Evolutionary conservation across 768 basidiomycete genomes (phyloP), one percentile per base, ranked within the genome.

Genomic region (Auriculariales sp.): DNA sequence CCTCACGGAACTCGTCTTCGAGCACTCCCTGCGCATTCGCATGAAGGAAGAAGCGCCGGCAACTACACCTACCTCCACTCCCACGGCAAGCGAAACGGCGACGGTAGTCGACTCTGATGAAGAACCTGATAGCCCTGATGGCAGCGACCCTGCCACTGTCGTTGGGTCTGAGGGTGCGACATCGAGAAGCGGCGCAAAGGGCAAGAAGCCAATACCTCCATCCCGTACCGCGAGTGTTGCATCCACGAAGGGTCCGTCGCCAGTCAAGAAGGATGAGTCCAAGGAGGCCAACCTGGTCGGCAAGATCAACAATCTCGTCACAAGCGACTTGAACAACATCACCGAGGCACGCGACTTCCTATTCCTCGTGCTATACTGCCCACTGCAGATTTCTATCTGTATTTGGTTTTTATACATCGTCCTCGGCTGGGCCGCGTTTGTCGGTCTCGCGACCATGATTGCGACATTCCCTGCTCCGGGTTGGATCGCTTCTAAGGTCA

Each of bases 301-400:
- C 9, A 83, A 77, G 59, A 79, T 89, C 59, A 88, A 82, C 60
- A 88, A 85, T 49, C 64, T 87, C 4, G 74, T 84, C 29, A 78
- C 83, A 6, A 78, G 79, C 1, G 85, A 89, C 61, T 56, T 75
- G 14, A 61, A 63, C 17, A 63, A 68, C 50, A 60, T 69, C 27
- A 57, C 64, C 12, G 64, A 67, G 27, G 68, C 63, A 39, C 53
- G 66, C n/a, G 65, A 68, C 52, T 53, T 70, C 47, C 54, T 67
- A 28, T 53, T 68, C 30, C 52, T 66, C 24, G 50, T 47, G 17
- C 25, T 51, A 9, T 51, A 46, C 45, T 25, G 49, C 7, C 58
- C 58, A 5, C 52, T 70, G 12, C 64, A 68, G 53, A 52, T 68
- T 31, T 52, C 52, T 5, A 54, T 71, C 25, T 66, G 62, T 35